Conservation (phyloP, 2,329 filamentous ascomycete species). For the Neoscytalidium dimidiatum region DNA sequence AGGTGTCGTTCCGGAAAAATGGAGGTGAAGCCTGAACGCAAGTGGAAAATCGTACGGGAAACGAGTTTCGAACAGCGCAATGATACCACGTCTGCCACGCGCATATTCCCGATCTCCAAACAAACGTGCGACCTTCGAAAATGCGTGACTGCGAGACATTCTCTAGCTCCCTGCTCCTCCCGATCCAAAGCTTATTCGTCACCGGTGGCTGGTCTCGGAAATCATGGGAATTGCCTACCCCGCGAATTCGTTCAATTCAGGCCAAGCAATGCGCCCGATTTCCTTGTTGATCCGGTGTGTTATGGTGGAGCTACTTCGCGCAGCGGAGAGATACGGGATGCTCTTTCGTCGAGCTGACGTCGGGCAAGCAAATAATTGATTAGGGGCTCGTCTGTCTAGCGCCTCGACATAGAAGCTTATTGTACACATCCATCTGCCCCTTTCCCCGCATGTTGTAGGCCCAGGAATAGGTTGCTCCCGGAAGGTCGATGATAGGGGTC, state of each 20-base stretch:
- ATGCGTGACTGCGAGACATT: background rate
- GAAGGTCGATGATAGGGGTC: background rate
- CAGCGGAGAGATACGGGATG: background rate
- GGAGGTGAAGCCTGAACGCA: constrained; percentile 36
- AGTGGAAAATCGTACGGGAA: background rate
- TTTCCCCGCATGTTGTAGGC: background rate
- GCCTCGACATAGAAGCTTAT: background rate
- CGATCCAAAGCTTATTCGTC: constrained; percentile 3
- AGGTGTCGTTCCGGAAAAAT: constrained; percentile 58
- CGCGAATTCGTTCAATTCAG: background rate
- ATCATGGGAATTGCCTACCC: background rate
- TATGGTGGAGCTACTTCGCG: background rate
- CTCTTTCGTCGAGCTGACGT: background rate
- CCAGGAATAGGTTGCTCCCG: constrained; percentile 2
- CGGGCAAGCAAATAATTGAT: background rate
- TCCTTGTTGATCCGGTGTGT: background rate
- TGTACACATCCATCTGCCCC: background rate
- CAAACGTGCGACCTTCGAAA: background rate
- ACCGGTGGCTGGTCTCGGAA: background rate
- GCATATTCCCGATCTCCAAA: background rate
- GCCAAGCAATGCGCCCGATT: background rate
- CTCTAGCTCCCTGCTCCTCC: constrained; percentile 1
- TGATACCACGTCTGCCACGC: constrained; percentile 15
- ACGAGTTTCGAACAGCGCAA: background rate
- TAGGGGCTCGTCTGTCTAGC: background rate